Conservation (phyloP, 352 stramenopile species). For the Phytophthora cactorum region DNA sequence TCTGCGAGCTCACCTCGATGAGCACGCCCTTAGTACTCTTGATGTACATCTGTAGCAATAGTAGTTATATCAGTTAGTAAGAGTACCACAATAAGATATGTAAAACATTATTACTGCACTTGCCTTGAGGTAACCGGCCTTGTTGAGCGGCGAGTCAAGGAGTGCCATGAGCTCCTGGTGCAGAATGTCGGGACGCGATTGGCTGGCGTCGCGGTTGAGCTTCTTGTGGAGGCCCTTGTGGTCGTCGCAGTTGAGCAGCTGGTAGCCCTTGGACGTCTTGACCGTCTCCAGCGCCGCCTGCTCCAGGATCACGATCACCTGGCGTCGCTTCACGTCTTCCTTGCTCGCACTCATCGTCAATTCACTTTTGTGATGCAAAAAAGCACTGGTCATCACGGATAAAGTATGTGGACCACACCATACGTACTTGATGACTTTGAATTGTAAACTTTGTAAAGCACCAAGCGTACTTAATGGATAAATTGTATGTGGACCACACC, state of each 20-base stretch:
- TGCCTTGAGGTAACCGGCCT: constrained; percentile 97
- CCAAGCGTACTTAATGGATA: background rate
- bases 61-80: background rate
- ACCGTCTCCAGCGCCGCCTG: constrained; percentile 99
- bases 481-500: background rate
- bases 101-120: constrained; percentile 2
- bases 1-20: constrained; percentile 98
- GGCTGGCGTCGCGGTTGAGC: constrained; percentile 96
- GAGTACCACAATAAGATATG: background rate
- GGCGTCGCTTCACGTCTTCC: constrained; percentile 80
- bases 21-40: constrained; percentile 97
- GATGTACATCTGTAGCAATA: constrained; percentile 88
- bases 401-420: background rate
- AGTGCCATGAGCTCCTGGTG: constrained; percentile 99
- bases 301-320: constrained; percentile 98
- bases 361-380: constrained; percentile 9
- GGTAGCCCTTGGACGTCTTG: constrained; percentile 99
- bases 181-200: constrained; percentile 98
- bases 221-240: constrained; percentile 96
- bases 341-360: constrained; percentile 52
- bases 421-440: background rate
- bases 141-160: constrained; percentile 99
- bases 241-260: constrained; percentile 99
- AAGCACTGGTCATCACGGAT: constrained; percentile 20
- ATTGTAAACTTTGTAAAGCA: background rate